These are phyloP conservation scores for Neospermospora avenae DNA, from an alignment of 2,329 filamentous ascomycete species.

Conservation along the genomic window DNA sequence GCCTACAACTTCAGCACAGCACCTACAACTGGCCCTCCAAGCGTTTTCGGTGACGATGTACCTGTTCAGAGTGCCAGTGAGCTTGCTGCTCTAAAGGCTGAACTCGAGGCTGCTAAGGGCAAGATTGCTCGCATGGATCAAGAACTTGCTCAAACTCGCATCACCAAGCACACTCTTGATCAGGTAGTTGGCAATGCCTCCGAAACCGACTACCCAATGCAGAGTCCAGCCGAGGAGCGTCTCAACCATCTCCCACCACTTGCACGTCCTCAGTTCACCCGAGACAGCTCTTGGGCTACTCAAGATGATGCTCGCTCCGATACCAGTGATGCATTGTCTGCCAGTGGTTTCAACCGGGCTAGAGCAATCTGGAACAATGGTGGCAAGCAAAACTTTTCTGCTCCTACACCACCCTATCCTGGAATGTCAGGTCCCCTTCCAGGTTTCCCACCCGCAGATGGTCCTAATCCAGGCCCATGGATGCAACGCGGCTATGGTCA, in stretches of 20 bases:
- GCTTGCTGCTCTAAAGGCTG: constrained; percentile 63
- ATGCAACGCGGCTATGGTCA: constrained; percentile 38
- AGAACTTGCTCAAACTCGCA: constrained; percentile 63
- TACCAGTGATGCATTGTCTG: constrained; percentile 51
- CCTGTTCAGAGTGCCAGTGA: constrained; percentile 46
- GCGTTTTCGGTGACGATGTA: constrained; percentile 43
- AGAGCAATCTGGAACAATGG: constrained; percentile 54
- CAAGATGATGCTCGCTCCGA: constrained; percentile 56
- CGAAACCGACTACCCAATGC: constrained; percentile 41
- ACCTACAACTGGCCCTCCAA: constrained; percentile 51
- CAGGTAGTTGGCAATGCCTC: constrained; percentile 49
- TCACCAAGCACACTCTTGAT: constrained; percentile 56
- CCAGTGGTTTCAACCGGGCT: constrained; percentile 49
- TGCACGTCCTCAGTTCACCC: constrained; percentile 38
- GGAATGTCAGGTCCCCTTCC: constrained; percentile 21
- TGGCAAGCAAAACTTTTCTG: constrained; percentile 7
- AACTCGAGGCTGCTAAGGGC: constrained; percentile 68
- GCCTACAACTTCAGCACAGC: constrained; percentile 43
- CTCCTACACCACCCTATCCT: constrained; percentile 40
- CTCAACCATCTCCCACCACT: constrained; percentile 28
- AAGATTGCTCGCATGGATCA: constrained; percentile 70
- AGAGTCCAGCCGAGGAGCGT: constrained; percentile 25
- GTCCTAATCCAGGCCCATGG: constrained; percentile 46
- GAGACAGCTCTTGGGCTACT: constrained; percentile 49
- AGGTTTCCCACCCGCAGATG: constrained; percentile 32